phyloP scores from a whole-genome alignment of 805 yeast genomes.

The Candida nitratophila region DNA sequence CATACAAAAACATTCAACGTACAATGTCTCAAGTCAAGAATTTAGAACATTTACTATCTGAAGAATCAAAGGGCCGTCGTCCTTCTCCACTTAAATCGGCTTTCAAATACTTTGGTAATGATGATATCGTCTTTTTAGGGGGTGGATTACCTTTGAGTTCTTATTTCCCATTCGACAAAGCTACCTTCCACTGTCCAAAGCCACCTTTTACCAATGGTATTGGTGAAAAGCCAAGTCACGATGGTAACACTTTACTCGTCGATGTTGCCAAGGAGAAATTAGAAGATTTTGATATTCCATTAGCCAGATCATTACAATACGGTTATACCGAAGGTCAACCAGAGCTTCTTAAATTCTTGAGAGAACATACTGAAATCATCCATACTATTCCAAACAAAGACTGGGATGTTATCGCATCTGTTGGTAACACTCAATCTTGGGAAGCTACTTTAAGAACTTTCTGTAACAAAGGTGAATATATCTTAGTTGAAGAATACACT shows the following conservation, averaged over 20 bases:
- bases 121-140: conserved; percentile 80
- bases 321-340: conserved; percentile 81
- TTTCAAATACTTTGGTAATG: conserved; percentile 66
- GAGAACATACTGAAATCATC: conserved; percentile 61
- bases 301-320: conserved; percentile 85
- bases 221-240: conserved; percentile 47
- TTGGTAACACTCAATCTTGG: conserved; percentile 93
- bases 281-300: conserved; percentile 55
- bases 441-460: conserved; percentile 69
- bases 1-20: no score
- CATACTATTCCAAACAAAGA: conserved; percentile 49
- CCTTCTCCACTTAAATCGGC: conserved; percentile 81
- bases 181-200: conserved; percentile 63
- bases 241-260: conserved; percentile 27
- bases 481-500: conserved; percentile 71
- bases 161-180: conserved; percentile 84
- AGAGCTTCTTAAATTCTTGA: conserved; percentile 59
- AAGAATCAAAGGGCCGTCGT: conserved; percentile 68
- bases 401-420: conserved; percentile 68
- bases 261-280: conserved; percentile 34
- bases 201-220: conserved; percentile 80
- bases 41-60: conserved; percentile 65
- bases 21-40: conserved; percentile 37
- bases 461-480: conserved; percentile 51
- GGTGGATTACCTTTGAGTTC: conserved; percentile 93